Base-by-base conservation (phyloP, 78 protist genomes). In the Polysphondylium violaceum region DNA sequence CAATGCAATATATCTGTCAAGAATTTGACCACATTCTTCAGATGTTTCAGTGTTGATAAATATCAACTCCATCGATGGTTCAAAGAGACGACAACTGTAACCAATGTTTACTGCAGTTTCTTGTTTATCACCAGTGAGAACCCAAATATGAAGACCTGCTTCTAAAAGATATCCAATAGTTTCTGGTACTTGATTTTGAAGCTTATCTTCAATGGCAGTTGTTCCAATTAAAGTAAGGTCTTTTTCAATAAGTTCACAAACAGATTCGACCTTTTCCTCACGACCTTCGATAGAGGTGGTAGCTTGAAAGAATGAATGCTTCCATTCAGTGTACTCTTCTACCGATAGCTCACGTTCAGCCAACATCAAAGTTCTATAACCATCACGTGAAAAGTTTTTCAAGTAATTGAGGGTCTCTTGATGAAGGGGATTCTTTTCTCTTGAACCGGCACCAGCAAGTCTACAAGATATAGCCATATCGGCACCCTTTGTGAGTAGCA, bases 41-140 rank as follows among this genome's bases (percentile, higher is more conserved):
- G 68, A 73, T 2, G 86, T 59, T 36, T 94, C 88, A 16, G 87
- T 83, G 63, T 71, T 93, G 40, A 89, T 35, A 23, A 74, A 90
- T 72, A 81, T 63, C 47, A 94, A 36, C 73, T 65, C 74, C 94
- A 61, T 68, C 1, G 72, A 43, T 12, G 83, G 75, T 44, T 72
- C 61, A 43, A 96, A 77, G 40, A 96, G 71, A 19, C 72, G 27
- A 38, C 93, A 74, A 1, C 97, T 75, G 50, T 81, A 65, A 2
- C 95, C 98, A 64, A 96, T 96, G 47, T 95, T 95, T 74, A 96
- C 95, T 3, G 98, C 98, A 8, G 98, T 96, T 68, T 93, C 96
- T 76, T 95, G 96, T 79, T 96, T 96, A 76, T 96, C 98, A 29
- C 98, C 98, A 5, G 98, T 96, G 27, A 96, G 27, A 29, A 96